phyloP scores from a whole-genome alignment of 2,329 filamentous ascomycete genomes.

The Botrytis fabae region DNA sequence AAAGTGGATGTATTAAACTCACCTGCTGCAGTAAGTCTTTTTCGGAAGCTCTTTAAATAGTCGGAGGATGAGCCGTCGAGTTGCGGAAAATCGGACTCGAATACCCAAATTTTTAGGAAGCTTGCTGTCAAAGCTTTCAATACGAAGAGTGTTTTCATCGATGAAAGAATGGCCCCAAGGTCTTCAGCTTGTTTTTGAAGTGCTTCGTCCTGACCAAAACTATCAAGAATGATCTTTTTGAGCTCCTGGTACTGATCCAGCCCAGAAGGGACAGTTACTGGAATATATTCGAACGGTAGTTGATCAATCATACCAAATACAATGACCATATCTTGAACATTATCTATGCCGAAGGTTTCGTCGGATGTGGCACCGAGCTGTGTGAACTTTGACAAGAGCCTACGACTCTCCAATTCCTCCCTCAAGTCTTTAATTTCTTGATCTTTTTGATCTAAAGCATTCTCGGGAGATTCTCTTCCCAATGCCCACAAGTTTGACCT shows the following conservation, averaged over 20 bases:
- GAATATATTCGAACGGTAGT: neutral
- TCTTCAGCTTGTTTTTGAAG: neutral
- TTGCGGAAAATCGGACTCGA: conserved; percentile 24
- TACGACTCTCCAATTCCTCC: neutral
- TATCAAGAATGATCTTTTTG: neutral
- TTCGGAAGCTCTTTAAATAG: conserved; percentile 12
- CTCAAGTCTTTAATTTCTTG: neutral
- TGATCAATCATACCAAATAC: neutral
- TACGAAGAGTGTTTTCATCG: neutral
- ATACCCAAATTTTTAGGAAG: conserved; percentile 25
- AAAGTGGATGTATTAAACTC: neutral
- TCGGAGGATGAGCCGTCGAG: conserved; percentile 16
- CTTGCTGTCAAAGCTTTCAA: conserved; percentile 14
- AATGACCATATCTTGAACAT: neutral
- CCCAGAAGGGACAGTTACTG: neutral
- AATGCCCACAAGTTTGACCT: neutral
- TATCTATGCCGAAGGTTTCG: neutral
- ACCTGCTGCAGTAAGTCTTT: conserved; percentile 21
- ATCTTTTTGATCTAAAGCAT: neutral
- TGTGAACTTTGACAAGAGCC: neutral
- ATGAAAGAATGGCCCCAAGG: neutral
- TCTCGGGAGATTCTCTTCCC: neutral
- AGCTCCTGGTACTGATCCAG: neutral
- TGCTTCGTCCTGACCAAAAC: neutral
- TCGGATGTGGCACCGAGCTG: neutral